Percentiles rank a stretch among this genome's conserved stretches.
Evolutionary conservation across 1,139 yeast genomes (phyloP).

Genomic region (Candida sp.): DNA sequence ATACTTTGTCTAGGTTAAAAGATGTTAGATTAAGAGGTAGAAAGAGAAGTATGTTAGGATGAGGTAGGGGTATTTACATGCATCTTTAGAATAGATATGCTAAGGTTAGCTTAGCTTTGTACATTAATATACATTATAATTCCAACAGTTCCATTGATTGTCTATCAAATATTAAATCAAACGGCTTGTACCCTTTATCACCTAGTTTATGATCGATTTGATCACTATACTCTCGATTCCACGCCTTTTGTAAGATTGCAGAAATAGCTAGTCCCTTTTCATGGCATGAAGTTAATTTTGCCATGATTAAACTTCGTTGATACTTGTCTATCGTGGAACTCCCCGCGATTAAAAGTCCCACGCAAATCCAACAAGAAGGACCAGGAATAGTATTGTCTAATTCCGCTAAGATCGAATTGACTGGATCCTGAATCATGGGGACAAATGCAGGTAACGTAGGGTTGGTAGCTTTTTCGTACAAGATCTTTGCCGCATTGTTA

Average conservation of each 20-base stretch:
- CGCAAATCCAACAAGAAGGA: constrained; percentile 6
- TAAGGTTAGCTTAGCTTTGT: too few species aligned
- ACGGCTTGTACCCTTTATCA: constrained; percentile 7
- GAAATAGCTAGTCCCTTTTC: constrained; percentile 6
- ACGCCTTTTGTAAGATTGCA: constrained; percentile 4
- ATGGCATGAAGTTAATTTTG: constrained; percentile 3
- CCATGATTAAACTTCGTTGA: constrained; percentile 4
- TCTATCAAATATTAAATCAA: constrained; percentile 9
- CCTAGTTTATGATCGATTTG: constrained; percentile 2
- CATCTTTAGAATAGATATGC: too few species aligned
- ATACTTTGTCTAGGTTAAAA: constrained; percentile 62
- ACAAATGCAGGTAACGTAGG: constrained; percentile 8
- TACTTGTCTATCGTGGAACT: constrained; percentile 3
- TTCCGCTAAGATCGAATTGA: constrained; percentile 5
- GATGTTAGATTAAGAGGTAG: constrained; percentile 92
- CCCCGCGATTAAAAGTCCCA: constrained; percentile 7
- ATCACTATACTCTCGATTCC: constrained; percentile 7
- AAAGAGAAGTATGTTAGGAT: constrained; percentile 93
- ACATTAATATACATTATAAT: constrained; percentile 3
- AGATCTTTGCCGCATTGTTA: constrained; percentile 6
- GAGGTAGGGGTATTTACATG: too few species aligned
- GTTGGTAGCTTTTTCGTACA: constrained; percentile 6
- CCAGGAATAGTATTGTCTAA: constrained; percentile 5
- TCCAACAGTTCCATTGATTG: constrained; percentile 7
- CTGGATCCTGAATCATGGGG: constrained; percentile 6